Evolutionary conservation across 2,329 filamentous ascomycete genomes (phyloP), one percentile per base, ranked within the genome.

Genomic region (Aureobasidium melanogenum): DNA sequence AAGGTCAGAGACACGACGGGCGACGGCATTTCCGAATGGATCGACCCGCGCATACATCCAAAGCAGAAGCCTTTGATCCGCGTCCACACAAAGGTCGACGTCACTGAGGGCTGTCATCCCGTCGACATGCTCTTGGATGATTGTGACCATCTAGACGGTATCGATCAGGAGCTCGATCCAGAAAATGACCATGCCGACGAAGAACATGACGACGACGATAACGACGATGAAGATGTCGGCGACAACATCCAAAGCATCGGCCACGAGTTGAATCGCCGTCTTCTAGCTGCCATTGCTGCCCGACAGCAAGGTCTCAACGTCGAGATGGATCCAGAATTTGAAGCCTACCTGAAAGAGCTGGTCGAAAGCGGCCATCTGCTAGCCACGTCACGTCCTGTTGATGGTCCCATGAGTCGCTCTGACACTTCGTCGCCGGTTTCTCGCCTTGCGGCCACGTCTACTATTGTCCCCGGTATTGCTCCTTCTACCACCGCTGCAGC

Each of bases 1-100:
- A 75, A 75, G 32, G 90, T 93, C 64, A 74, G 77, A 51, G 89
- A 93, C 69, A 91, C 88, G 6, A 86, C 88, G 1, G 83, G 82
- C 56, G 85, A 89, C 67, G 86, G 82, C 26, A 85, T 92, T 62
- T 75, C 77, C 3, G 80, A 83, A 63, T 91, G 82, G 81, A 77
- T 84, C 24, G 78, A 82, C 59, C 79, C 76, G 14, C 73, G 76
- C 32, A 30, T 19, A 17, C 19, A 12, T 10, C n/a, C 22, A 69
- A 73, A 68, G 19, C 63, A 68, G 36, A 69, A 67, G 61, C 36
- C 38, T 26, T 22, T 38, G 24, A 60, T 63, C 24, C 44, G 50
- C n/a, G 39, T 56, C n/a, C 44, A 61, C 24, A 61, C 57, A 10
- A 44, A 47, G 1, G 43, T 63, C 47, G 36, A 51, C 15, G 47